Evolutionary conservation across 164 flowering plant genomes (phyloP).

Genomic region (Malania oleifera): DNA sequence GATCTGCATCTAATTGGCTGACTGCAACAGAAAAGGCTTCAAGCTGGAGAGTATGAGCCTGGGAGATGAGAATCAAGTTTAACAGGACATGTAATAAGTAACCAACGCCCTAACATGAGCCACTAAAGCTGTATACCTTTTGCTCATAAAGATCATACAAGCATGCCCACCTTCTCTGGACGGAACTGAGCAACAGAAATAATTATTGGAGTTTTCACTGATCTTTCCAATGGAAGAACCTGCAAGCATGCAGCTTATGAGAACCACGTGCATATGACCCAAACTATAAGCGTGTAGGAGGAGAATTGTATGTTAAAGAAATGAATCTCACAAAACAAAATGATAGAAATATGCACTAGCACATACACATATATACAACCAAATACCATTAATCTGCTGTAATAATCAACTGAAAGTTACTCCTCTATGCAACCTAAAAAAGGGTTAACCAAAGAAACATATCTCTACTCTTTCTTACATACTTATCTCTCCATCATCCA

Average conservation of each 20-base stretch:
- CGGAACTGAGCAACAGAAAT: slow-evolving; percentile 97
- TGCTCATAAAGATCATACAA: slow-evolving; percentile 16
- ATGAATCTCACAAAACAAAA: not conserved
- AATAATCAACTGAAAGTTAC: too few species aligned
- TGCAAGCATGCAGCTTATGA: slow-evolving; percentile 27
- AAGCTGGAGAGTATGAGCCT: slow-evolving; percentile 91
- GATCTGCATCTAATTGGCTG: slow-evolving; percentile 34
- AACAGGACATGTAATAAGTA: slow-evolving; percentile 1
- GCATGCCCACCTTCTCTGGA: slow-evolving; percentile 86
- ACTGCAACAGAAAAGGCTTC: slow-evolving; percentile 82
- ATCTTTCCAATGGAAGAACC: slow-evolving; percentile 78
- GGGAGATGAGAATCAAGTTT: slow-evolving; percentile 15
- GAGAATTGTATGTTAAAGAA: not conserved
- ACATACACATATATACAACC: too few species aligned
- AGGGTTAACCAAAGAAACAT: not conserved
- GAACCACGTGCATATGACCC: not conserved
- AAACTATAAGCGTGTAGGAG: not conserved
- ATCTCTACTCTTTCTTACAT: not conserved
- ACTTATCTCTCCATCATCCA: too few species aligned
- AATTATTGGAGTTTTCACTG: slow-evolving; percentile 32
- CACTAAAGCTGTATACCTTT: slow-evolving; percentile 21
- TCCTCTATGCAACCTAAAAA: too few species aligned
- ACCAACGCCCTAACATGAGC: slow-evolving; percentile 17
- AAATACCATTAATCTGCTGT: too few species aligned
- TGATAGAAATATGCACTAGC: not conserved